A percentile compares a stretch with the other conserved stretches of the same genome.
These are phyloP conservation scores for Metroxylon sagu DNA, from an alignment of 176 grass and related monocot genomes.

Conservation along the genomic window DNA sequence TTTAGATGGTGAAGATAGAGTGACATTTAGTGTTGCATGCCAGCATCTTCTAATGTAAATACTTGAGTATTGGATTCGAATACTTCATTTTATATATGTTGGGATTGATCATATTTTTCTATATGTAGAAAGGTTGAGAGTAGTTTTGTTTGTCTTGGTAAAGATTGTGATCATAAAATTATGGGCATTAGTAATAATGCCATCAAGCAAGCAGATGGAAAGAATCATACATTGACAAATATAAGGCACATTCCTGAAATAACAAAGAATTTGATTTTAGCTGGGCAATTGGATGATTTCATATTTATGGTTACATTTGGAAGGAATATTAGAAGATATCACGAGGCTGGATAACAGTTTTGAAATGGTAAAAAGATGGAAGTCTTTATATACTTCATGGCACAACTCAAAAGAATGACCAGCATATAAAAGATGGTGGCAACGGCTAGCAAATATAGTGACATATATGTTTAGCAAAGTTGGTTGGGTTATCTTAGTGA, in stretches of 20 bases:
- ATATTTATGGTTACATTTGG: too few relatives aligned
- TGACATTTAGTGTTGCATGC: too few relatives aligned
- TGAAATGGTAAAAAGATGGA: background rate
- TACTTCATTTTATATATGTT: too few relatives aligned
- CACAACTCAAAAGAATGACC: too few relatives aligned
- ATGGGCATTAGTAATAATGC: background rate
- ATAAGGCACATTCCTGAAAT: background rate
- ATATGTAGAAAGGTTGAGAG: background rate
- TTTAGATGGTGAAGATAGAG: too few relatives aligned
- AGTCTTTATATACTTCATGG: too few relatives aligned
- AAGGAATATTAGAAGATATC: background rate
- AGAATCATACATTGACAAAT: background rate
- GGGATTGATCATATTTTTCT: background rate
- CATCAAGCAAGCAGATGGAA: background rate
- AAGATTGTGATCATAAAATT: background rate
- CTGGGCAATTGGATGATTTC: background rate
- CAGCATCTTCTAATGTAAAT: too few relatives aligned
- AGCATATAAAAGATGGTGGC: too few relatives aligned
- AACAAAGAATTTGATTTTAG: background rate
- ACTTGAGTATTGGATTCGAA: too few relatives aligned
- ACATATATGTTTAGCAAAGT: too few relatives aligned
- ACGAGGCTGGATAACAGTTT: background rate
- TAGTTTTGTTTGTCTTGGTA: background rate
- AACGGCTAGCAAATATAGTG: too few relatives aligned
- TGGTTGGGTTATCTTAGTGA: too few relatives aligned